Conservation (phyloP, 2,329 filamentous ascomycete genomes). For the Verticillium nubilum region DNA sequence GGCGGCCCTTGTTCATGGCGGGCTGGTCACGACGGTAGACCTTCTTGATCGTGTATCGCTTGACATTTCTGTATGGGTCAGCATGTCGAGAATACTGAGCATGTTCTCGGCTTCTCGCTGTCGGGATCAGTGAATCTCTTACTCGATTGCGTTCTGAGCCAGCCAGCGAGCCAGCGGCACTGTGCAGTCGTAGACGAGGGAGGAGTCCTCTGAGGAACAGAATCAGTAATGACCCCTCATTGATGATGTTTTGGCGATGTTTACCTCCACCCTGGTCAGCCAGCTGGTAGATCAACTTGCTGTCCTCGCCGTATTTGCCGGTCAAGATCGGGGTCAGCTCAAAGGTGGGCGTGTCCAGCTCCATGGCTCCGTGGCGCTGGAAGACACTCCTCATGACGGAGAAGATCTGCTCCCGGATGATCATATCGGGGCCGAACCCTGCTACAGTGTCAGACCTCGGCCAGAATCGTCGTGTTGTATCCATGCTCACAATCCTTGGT, state of each 20-base stretch:
- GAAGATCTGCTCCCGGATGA: slow-evolving; percentile 78
- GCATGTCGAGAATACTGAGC: not conserved
- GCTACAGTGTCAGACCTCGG: slow-evolving; percentile 2
- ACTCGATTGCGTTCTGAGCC: slow-evolving; percentile 82
- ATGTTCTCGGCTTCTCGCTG: not conserved
- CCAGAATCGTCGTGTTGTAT: not conserved
- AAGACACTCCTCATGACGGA: slow-evolving; percentile 71
- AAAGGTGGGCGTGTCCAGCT: slow-evolving; percentile 79
- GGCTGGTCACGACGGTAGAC: slow-evolving; percentile 67
- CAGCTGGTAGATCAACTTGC: slow-evolving; percentile 59
- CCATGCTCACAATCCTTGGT: slow-evolving; percentile 68
- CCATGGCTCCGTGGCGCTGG: slow-evolving; percentile 75
- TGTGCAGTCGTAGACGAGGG: slow-evolving; percentile 77
- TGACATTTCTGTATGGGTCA: slow-evolving; percentile 52
- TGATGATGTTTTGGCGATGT: not conserved
- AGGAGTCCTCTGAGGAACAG: slow-evolving; percentile 17
- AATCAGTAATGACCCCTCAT: not conserved
- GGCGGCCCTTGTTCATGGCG: slow-evolving; percentile 83
- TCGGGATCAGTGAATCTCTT: not conserved
- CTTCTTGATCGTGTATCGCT: slow-evolving; percentile 93
- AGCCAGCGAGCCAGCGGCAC: slow-evolving; percentile 90
- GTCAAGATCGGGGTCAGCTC: slow-evolving; percentile 81
- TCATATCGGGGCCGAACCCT: slow-evolving; percentile 71
- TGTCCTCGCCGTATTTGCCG: slow-evolving; percentile 88
- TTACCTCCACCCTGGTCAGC: slow-evolving; percentile 73